phyloP scores from a whole-genome alignment of 1,284 basidiomycete genomes.

The Phenoliferia sp. region DNA sequence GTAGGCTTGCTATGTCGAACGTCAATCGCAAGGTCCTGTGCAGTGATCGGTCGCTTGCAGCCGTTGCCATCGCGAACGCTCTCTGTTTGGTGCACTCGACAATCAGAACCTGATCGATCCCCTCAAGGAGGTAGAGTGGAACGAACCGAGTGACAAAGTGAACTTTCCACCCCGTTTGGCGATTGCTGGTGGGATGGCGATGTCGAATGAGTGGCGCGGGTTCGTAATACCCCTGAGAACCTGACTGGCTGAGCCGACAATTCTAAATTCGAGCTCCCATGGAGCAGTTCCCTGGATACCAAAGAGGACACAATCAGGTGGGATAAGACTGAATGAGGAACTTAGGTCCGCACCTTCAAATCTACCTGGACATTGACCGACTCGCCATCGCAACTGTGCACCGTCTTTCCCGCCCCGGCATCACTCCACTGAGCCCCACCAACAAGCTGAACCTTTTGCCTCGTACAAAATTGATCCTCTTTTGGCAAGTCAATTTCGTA shows the following conservation, averaged over 20 bases:
- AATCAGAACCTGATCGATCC: too few species aligned
- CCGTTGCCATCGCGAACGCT: slow-evolving; percentile 64
- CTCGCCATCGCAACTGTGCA: slow-evolving; percentile 61
- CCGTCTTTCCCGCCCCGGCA: slow-evolving; percentile 46
- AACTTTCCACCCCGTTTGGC: slow-evolving; percentile 69
- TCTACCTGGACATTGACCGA: slow-evolving; percentile 69
- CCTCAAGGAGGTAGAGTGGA: neutral
- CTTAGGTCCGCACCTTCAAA: slow-evolving; percentile 61
- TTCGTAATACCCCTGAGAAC: slow-evolving; percentile 33
- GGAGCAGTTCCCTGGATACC: slow-evolving; percentile 72
- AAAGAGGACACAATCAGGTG: neutral
- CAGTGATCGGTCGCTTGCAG: slow-evolving; percentile 72
- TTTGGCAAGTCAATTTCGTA: slow-evolving; percentile 60
- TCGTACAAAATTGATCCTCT: slow-evolving; percentile 51
- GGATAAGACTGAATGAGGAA: neutral
- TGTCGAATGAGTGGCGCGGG: slow-evolving; percentile 37
- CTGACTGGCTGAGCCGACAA: slow-evolving; percentile 57
- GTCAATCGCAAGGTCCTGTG: slow-evolving; percentile 71
- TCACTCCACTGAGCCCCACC: slow-evolving; percentile 69
- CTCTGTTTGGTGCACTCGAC: too few species aligned
- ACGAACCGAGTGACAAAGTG: slow-evolving; percentile 51
- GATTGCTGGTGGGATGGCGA: slow-evolving; percentile 46
- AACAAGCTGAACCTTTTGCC: slow-evolving; percentile 81
- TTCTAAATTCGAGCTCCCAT: slow-evolving; percentile 74
- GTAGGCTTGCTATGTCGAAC: slow-evolving; percentile 85